Evolutionary conservation across 2,329 filamentous ascomycete genomes (phyloP).

Genomic region (Dothideomycetes sp.): DNA sequence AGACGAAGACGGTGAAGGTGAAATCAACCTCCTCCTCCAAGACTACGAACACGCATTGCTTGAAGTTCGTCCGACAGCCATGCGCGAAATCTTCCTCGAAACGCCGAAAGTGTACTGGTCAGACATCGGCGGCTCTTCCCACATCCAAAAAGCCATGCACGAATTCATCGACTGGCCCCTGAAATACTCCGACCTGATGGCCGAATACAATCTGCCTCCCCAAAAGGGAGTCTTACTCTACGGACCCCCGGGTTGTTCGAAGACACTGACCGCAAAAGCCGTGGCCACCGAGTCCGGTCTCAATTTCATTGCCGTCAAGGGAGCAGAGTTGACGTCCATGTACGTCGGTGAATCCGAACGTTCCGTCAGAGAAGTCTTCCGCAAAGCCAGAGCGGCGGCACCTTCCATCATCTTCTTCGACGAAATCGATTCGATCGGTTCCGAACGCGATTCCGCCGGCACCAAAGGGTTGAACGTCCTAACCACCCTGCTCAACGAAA

Average conservation of each 20-base stretch:
- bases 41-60: slow-evolving; percentile 60
- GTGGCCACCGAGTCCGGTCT: slow-evolving; percentile 82
- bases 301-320: slow-evolving; percentile 92
- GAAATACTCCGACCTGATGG: slow-evolving; percentile 45
- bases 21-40: slow-evolving; percentile 25
- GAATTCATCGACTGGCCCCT: slow-evolving; percentile 51
- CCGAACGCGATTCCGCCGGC: slow-evolving; percentile 43
- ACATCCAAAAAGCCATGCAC: slow-evolving; percentile 56
- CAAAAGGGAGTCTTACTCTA: slow-evolving; percentile 82
- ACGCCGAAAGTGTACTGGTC: slow-evolving; percentile 78
- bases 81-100: slow-evolving; percentile 82
- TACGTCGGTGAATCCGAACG: slow-evolving; percentile 94
- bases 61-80: slow-evolving; percentile 68
- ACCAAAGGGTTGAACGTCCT: slow-evolving; percentile 66
- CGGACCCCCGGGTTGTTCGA: slow-evolving; percentile 88
- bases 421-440: slow-evolving; percentile 79
- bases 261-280: slow-evolving; percentile 85
- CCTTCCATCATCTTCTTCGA: slow-evolving; percentile 96
- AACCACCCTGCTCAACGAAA: slow-evolving; percentile 82
- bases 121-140: slow-evolving; percentile 77
- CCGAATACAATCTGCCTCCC: slow-evolving; percentile 45
- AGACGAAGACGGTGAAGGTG: slow-evolving; percentile 7
- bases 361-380: slow-evolving; percentile 74
- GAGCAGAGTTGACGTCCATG: slow-evolving; percentile 88
- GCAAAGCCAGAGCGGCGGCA: slow-evolving; percentile 71